Evolutionary conservation across 768 basidiomycete genomes (phyloP).

Genomic region (Hygrocybe punicea): DNA sequence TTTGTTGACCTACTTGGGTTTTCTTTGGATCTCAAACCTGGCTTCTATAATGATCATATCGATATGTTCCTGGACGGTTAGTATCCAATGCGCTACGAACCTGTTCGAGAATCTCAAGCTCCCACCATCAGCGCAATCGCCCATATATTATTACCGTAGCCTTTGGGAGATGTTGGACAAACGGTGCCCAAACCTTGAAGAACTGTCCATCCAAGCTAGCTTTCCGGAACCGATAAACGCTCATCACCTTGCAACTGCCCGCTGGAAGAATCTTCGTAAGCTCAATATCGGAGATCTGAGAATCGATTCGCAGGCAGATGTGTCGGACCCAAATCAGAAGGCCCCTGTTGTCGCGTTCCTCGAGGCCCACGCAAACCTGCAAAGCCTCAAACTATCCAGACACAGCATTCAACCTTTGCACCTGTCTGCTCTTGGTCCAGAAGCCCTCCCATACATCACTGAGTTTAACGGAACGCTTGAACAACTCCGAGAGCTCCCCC

Average conservation of each 20-base stretch:
- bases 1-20: constrained; percentile 64
- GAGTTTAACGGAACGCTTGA: constrained; percentile 65
- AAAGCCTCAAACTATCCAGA: constrained; percentile 49
- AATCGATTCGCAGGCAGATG: constrained; percentile 49
- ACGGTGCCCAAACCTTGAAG: constrained; percentile 63
- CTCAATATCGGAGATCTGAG: constrained; percentile 65
- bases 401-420: constrained; percentile 53
- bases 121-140: constrained; percentile 42
- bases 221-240: constrained; percentile 55
- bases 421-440: constrained; percentile 45
- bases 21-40: constrained; percentile 53
- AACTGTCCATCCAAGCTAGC: constrained; percentile 54
- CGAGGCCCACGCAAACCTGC: constrained; percentile 57
- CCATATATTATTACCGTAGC: constrained; percentile 46
- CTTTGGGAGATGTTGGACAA: constrained; percentile 72
- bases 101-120: neutral
- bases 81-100: constrained; percentile 12
- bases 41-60: constrained; percentile 61
- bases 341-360: constrained; percentile 66
- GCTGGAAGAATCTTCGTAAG: constrained; percentile 63
- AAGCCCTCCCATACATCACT: constrained; percentile 47
- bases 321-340: constrained; percentile 41
- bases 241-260: constrained; percentile 52
- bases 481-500: constrained; percentile 61
- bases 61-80: constrained; percentile 57